Evolutionary conservation across 2,329 filamentous ascomycete genomes (phyloP).

Genomic region (Ilyonectria robusta): DNA sequence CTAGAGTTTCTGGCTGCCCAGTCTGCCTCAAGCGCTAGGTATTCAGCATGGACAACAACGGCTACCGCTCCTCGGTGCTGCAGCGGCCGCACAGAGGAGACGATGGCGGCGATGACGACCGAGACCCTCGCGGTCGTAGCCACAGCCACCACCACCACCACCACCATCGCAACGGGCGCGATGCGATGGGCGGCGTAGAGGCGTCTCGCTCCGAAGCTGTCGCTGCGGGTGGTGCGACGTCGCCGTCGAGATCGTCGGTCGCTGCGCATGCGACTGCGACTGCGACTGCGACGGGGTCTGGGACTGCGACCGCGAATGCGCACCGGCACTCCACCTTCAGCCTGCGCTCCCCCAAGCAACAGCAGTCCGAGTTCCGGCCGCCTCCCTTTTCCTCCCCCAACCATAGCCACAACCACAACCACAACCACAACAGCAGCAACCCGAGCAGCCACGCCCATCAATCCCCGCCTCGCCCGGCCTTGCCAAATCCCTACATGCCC

Average conservation of each 20-base stretch:
- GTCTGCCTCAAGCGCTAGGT: conserved; percentile 36
- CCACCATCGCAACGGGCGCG: conserved; percentile 58
- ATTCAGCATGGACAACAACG: conserved; percentile 59
- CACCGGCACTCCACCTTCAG: conserved; percentile 62
- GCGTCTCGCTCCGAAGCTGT: conserved; percentile 41
- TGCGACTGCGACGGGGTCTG: conserved; percentile 36
- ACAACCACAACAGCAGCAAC: conserved; percentile 45
- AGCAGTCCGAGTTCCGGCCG: conserved; percentile 54
- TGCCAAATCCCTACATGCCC: conserved; percentile 55
- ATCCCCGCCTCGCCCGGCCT: conserved; percentile 50
- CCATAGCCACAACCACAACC: conserved; percentile 9
- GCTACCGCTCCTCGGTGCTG: conserved; percentile 66
- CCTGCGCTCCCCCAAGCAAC: conserved; percentile 64
- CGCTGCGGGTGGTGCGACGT: conserved; percentile 33
- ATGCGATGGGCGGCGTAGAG: conserved; percentile 59
- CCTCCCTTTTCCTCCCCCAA: conserved; percentile 49
- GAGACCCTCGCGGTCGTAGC: conserved; percentile 50
- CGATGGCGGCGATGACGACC: conserved; percentile 56
- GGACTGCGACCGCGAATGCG: conserved; percentile 45
- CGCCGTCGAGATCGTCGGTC: conserved; percentile 40
- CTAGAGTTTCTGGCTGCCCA: conserved; percentile 27
- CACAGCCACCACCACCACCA: conserved; percentile 55
- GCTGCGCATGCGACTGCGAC: conserved; percentile 39
- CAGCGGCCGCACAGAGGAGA: conserved; percentile 57
- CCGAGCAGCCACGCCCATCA: conserved; percentile 49